Evolutionary conservation across 2,329 filamentous ascomycete genomes (phyloP).

Genomic region (Fusarium abutilonis): DNA sequence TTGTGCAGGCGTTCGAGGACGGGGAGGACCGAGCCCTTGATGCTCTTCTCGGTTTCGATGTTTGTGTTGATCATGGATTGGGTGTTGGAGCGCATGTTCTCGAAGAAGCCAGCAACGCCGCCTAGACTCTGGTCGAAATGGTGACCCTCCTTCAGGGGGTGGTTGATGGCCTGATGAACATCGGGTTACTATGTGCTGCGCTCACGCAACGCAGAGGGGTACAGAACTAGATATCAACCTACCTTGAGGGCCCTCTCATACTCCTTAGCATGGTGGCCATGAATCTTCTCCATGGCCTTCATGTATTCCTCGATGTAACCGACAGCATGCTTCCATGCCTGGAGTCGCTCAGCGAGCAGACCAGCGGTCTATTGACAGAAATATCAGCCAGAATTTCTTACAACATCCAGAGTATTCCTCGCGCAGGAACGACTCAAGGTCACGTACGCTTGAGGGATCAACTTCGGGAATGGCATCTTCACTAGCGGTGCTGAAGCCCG

Average conservation of each 20-base stretch:
- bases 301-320: conserved; percentile 93
- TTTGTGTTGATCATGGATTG: conserved; percentile 91
- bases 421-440: neutral
- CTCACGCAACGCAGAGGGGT: neutral
- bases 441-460: conserved; percentile 66
- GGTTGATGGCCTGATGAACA: conserved; percentile 75
- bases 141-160: conserved; percentile 86
- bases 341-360: conserved; percentile 85
- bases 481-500: conserved; percentile 57
- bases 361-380: conserved; percentile 68
- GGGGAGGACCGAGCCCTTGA: conserved; percentile 87
- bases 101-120: conserved; percentile 88
- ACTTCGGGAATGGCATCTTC: conserved; percentile 69
- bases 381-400: conserved; percentile 10
- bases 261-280: conserved; percentile 88
- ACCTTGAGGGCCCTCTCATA: conserved; percentile 94
- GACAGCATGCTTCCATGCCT: conserved; percentile 95
- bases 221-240: neutral
- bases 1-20: conserved; percentile 90
- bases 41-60: conserved; percentile 87
- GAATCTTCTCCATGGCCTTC: conserved; percentile 82
- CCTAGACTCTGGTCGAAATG: conserved; percentile 94
- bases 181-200: conserved; percentile 9
- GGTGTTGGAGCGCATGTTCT: conserved; percentile 92
- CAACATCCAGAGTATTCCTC: neutral